These are phyloP conservation scores for Paramecium sexaurelia DNA, from an alignment of 73 alveolate genomes.

Conservation along the genomic window DNA sequence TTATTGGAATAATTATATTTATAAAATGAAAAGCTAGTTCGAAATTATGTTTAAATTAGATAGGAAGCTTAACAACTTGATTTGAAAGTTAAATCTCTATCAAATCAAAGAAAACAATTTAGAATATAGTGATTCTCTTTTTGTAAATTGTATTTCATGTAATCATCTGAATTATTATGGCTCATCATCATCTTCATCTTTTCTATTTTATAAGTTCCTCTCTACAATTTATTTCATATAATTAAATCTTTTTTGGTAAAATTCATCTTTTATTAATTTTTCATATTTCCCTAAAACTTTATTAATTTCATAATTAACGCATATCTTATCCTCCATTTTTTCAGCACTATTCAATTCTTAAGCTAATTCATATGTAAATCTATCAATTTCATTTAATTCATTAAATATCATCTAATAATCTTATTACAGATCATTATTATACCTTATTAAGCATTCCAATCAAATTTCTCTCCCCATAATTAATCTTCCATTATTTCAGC, in stretches of 20 bases:
- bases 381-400: neutral
- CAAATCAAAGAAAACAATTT: constrained; percentile 7
- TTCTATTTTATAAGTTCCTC: no score
- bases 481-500: constrained; percentile 30
- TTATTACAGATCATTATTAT: neutral
- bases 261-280: neutral
- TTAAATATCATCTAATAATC: neutral
- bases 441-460: neutral
- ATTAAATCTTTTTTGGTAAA: neutral
- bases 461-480: neutral
- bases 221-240: neutral
- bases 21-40: constrained; percentile 30
- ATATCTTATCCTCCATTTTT: neutral
- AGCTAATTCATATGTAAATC: neutral
- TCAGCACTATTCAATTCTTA: neutral
- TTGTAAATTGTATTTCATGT: neutral
- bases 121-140: constrained; percentile 20
- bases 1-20: constrained; percentile 2
- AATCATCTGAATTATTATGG: neutral
- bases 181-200: neutral
- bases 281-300: neutral
- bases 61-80: constrained; percentile 26
- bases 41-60: constrained; percentile 19
- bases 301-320: neutral
- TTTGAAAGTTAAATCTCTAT: neutral